These are phyloP conservation scores for Penicillium aurantiogriseum DNA, from an alignment of 2,329 filamentous ascomycete genomes.

Conservation along the genomic window DNA sequence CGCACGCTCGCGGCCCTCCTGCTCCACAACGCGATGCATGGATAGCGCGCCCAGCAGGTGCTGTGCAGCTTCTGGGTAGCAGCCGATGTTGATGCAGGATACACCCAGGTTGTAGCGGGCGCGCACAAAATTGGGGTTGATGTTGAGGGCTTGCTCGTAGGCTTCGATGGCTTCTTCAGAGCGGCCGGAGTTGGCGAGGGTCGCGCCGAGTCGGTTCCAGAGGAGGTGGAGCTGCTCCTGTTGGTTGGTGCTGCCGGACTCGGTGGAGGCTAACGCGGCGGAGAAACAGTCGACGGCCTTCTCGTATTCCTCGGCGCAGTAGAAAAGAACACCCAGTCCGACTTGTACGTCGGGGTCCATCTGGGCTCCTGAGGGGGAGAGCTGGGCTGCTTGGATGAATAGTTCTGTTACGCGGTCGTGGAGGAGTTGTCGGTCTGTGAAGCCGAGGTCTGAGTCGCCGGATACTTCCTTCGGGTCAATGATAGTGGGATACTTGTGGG, in stretches of 20 bases:
- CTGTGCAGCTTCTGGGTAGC: conserved; percentile 86
- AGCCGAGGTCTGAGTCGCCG: conserved; percentile 78
- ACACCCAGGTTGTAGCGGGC: conserved; percentile 96
- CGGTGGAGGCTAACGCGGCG: conserved; percentile 80
- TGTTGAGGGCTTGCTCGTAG: conserved; percentile 85
- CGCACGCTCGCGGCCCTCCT: conserved; percentile 77
- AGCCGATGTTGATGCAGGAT: conserved; percentile 95
- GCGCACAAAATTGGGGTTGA: conserved; percentile 94
- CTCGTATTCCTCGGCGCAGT: conserved; percentile 95
- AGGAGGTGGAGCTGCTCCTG: conserved; percentile 85
- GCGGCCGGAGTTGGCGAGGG: conserved; percentile 88
- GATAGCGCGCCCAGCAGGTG: conserved; percentile 87
- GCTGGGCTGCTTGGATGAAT: conserved; percentile 88
- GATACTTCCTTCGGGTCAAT: conserved; percentile 71
- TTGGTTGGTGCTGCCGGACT: conserved; percentile 79
- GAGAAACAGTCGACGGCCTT: conserved; percentile 99
- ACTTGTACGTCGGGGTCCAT: conserved; percentile 99
- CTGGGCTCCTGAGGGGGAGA: conserved; percentile 85
- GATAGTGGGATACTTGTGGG: conserved; percentile 87
- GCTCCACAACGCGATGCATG: conserved; percentile 94
- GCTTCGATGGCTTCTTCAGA: conserved; percentile 95
- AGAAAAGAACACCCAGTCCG: conserved; percentile 93
- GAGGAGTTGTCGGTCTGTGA: conserved; percentile 85
- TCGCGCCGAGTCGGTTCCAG: conserved; percentile 96
- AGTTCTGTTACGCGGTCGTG: conserved; percentile 87